Evolutionary conservation across 192 early-diverging fungal genomes (phyloP), one percentile per base, ranked within the genome.

Genomic region (Coemansia sp.): DNA sequence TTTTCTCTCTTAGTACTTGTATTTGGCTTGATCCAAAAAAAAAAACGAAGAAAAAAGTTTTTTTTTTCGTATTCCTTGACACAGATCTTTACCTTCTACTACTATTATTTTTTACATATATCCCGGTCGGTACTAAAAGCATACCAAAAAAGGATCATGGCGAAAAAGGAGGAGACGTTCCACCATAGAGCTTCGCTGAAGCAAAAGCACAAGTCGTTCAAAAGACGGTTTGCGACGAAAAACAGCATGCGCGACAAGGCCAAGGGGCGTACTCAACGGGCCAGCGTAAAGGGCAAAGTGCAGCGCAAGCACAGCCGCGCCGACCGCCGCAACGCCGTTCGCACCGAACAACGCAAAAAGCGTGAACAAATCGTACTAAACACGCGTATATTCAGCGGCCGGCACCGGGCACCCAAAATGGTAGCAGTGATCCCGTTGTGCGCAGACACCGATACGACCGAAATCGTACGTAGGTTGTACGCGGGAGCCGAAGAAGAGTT

Each of bases 191-290:
- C 94, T 64, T 85, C 88, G 34, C 85, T 94, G 61, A 97, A 95
- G 85, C 93, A 96, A 82, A 87, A 85, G 69, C 96, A 99, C 90
- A 99, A 98, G 81, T 88, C 91, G 62, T 99, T 99, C 90, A 99
- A 99, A 84, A 94, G 93, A 9, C 90, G 91, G 71, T 92, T 94
- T 87, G 87, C 92, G 22, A 86, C 93, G 1, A 99, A 98, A 69
- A 90, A 91, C 41, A 73, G 81, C 12, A 67, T 93, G 48, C 91
- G 92, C 70, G 92, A 91, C 65, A 89, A 90, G 67, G 85, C 85
- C 53, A 98, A 98, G 89, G 91, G 93, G 57, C 91, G 91, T 58
- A 87, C 91, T 12, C 83, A 89, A 63, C 86, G 91, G 2, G 81
- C 68, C 2, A 68, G 76, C 33, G 60, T 90, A 70, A 91, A 92